Percentiles rank a stretch among this genome's conserved stretches.
Conservation (phyloP, 2,329 filamentous ascomycete species). For the Colletotrichum sp. region DNA sequence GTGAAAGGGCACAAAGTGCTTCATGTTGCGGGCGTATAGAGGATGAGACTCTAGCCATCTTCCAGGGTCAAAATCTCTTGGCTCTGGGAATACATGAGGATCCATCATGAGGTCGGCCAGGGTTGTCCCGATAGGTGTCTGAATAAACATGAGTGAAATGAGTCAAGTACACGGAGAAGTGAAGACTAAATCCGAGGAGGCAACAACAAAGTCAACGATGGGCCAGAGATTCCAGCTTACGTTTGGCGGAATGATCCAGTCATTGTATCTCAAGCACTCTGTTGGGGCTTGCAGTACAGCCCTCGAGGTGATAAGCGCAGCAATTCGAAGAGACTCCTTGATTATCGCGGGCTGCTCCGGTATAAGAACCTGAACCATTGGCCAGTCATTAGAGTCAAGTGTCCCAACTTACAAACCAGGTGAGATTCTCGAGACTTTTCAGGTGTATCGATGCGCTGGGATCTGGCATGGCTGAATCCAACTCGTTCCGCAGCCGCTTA, state of each 20-base stretch:
- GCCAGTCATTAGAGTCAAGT: neutral
- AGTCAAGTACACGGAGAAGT: neutral
- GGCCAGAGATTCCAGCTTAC: neutral
- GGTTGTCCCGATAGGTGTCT: neutral
- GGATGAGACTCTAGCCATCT: neutral
- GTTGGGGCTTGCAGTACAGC: neutral
- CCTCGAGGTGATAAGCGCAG: neutral
- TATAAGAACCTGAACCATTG: neutral
- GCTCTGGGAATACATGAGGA: neutral
- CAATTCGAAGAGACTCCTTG: neutral
- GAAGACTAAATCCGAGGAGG: neutral
- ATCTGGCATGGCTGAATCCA: neutral
- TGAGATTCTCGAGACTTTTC: neutral
- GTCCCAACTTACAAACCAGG: neutral
- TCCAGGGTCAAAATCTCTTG: neutral
- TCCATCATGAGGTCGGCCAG: neutral
- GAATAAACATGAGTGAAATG: neutral
- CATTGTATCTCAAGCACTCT: neutral
- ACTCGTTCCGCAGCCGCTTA: neutral
- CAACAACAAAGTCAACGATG: neutral
- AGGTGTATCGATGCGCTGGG: neutral
- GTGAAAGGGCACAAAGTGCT: neutral
- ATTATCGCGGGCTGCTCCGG: neutral
- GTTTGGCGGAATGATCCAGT: neutral
- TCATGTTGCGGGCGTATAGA: neutral